Conservation (phyloP, 2,329 filamentous ascomycete genomes). For the Aspergillus sp. region DNA sequence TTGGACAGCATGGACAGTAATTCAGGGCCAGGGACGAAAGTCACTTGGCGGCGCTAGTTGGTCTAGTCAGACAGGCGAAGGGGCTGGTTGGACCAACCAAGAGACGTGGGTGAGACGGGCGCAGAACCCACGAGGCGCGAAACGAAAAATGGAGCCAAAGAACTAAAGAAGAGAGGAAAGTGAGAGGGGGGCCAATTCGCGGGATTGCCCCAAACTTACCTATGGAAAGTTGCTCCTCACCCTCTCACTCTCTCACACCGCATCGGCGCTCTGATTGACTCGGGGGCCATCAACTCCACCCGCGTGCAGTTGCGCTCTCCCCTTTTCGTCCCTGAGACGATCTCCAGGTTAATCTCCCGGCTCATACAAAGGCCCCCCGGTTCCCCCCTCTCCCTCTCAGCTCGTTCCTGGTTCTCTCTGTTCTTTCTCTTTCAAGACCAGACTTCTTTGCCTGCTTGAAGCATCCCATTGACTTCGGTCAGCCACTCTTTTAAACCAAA, state of each 20-base stretch:
- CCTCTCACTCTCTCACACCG: background rate
- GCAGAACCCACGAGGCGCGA: constrained; percentile 15
- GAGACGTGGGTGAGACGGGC: background rate
- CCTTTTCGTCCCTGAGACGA: constrained; percentile 29
- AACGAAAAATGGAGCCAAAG: too few relatives aligned
- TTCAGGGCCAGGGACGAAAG: constrained; percentile 3
- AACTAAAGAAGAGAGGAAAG: background rate
- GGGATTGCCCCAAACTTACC: background rate
- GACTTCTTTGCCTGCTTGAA: constrained; percentile 35
- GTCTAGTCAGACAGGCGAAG: constrained; percentile 12
- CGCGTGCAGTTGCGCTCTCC: constrained; percentile 18
- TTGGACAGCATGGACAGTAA: background rate
- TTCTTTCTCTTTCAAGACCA: constrained; percentile 34
- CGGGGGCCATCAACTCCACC: constrained; percentile 18
- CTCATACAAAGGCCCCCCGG: constrained; percentile 40
- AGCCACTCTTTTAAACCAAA: constrained; percentile 41
- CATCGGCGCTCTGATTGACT: background rate
- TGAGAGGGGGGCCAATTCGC: constrained; percentile 10
- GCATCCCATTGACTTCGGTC: constrained; percentile 47
- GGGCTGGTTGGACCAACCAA: constrained; percentile 20
- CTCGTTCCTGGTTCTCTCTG: constrained; percentile 27
- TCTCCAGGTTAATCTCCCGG: constrained; percentile 42
- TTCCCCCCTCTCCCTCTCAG: constrained; percentile 28
- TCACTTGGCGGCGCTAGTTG: constrained; percentile 11
- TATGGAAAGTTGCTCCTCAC: background rate